Evolutionary conservation across 139 green algal species (phyloP).

Genomic region (Bryopsis sp.): DNA sequence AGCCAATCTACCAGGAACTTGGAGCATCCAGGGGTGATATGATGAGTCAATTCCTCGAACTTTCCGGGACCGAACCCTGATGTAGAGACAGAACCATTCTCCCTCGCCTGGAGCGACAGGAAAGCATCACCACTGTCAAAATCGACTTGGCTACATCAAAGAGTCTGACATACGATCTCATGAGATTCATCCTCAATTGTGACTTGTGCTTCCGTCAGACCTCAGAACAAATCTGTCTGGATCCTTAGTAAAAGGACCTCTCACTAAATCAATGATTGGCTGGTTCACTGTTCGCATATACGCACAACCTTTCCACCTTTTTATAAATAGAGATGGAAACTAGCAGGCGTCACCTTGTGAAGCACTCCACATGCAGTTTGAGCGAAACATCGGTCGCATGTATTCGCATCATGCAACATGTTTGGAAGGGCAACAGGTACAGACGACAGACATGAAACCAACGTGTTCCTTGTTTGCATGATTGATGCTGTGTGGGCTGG

Average conservation of each 20-base stretch:
- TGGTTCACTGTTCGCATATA: background rate
- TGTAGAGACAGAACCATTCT: no score
- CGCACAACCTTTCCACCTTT: background rate
- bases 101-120: no score
- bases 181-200: background rate
- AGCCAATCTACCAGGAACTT: no score
- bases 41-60: no score
- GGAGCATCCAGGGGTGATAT: no score
- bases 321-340: background rate
- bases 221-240: background rate
- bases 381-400: background rate
- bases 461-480: background rate
- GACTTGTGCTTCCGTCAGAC: background rate
- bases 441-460: background rate
- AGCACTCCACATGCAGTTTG: background rate
- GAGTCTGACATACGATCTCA: no score
- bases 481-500: background rate
- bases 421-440: background rate
- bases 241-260: background rate
- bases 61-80: no score
- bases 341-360: background rate
- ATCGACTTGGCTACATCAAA: no score
- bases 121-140: no score
- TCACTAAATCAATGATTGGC: background rate
- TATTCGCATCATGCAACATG: background rate